Evolutionary conservation across 805 yeast genomes (phyloP), one percentile per base, ranked within the genome.

Genomic region (Candida orba): DNA sequence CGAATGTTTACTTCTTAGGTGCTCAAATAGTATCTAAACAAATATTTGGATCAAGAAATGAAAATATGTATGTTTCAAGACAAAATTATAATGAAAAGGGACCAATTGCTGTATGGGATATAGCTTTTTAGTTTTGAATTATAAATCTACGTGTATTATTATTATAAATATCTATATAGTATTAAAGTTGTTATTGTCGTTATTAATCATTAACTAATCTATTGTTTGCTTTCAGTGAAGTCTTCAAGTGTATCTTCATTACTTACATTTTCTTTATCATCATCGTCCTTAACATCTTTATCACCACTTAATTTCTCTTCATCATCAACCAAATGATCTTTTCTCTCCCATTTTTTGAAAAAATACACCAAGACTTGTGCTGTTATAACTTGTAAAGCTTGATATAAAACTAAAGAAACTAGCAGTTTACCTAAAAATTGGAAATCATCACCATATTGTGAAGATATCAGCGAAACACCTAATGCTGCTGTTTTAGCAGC

Each of bases 401-500:
- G 96, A 60, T 85, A 89, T 43, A 89, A 67, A 8, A 89, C 96
- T 56, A 89, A 69, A 0, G 96, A 91, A 15, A 86, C 89, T 35
- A 89, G 66, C 34, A 89, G 63, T 41, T 75, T 74, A 15, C 95
- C 96, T 49, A 87, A 65, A 51, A 78, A 68, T 9, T 72, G 68
- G 52, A 75, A 77, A 37, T 71, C 56, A 6, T 75, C 63, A 14
- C 95, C 95, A 59, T 86, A 88, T 59, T 84, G 91, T 0, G 91
- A 77, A 2, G 89, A 71, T n/a, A 84, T 71, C 40, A 88, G 68
- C 1, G 95, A 84, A 4, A 88, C 95, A 32, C 96, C 96, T 41
- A 88, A 68, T 0, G 96, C 96, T 0, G 95, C 96, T 1, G 96
- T 88, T 62, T 88, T 89, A 2, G 96, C 95, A 6, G 95, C 91